phyloP scores from a whole-genome alignment of 2,329 filamentous ascomycete species.

The Pyricularia pennisetigena region DNA sequence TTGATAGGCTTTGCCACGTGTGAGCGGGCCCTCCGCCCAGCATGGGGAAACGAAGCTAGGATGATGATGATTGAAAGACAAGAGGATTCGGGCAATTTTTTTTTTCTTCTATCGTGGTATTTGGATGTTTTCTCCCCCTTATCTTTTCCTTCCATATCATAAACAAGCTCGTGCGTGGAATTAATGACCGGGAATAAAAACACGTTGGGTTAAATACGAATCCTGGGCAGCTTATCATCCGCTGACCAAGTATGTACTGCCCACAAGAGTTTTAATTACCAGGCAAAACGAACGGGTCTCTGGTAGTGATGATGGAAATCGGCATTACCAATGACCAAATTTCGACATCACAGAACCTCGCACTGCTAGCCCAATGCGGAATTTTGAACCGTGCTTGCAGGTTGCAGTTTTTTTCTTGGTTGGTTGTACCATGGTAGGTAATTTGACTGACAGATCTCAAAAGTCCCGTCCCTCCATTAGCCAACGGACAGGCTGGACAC shows the following conservation, averaged over 20 bases:
- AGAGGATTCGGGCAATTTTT: background rate
- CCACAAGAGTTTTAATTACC: no score
- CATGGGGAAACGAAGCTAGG: background rate
- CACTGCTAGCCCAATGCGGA: background rate
- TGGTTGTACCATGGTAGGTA: background rate
- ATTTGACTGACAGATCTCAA: background rate
- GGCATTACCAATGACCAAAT: background rate
- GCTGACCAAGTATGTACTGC: background rate
- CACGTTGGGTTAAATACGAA: background rate
- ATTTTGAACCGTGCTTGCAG: background rate
- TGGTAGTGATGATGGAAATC: background rate
- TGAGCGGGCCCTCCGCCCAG: background rate
- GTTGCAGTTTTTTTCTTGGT: background rate
- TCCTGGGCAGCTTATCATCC: background rate
- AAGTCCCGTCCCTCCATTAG: background rate
- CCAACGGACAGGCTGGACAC: background rate
- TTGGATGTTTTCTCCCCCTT: no score
- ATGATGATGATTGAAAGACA: background rate
- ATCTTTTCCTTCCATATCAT: no score
- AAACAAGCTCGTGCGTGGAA: no score
- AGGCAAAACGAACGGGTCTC: no score
- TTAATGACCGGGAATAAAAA: background rate
- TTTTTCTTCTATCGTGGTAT: no score
- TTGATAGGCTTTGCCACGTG: background rate
- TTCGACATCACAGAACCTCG: background rate